phyloP scores from a whole-genome alignment of 2,329 filamentous ascomycete species.

The Lecanicillium sp. region DNA sequence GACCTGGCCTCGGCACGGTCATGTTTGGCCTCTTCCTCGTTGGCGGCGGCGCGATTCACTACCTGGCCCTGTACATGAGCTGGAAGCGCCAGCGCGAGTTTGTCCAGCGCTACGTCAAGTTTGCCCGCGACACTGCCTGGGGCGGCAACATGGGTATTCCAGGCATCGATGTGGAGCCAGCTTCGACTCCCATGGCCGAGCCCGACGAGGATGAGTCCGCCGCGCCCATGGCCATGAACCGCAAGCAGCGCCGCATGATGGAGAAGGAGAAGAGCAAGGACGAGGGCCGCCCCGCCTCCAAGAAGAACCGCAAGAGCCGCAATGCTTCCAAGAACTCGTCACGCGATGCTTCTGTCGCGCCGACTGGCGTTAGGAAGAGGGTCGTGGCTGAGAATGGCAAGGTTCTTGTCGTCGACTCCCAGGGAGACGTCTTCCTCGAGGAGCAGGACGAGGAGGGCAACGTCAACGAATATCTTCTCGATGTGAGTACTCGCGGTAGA shows the following conservation, averaged over 20 bases:
- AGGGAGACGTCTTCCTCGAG: constrained; percentile 92
- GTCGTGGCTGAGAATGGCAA: constrained; percentile 95
- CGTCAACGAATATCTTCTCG: constrained; percentile 74
- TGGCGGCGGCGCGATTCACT: constrained; percentile 80
- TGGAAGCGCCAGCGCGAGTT: constrained; percentile 91
- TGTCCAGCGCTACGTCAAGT: constrained; percentile 82
- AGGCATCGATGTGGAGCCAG: constrained; percentile 45
- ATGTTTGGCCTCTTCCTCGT: constrained; percentile 71
- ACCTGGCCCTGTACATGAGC: constrained; percentile 73
- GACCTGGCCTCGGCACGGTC: constrained; percentile 82
- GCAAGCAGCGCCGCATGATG: constrained; percentile 80
- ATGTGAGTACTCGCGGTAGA: constrained; percentile 50
- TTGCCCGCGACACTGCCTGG: constrained; percentile 84
- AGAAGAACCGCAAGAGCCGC: constrained; percentile 33
- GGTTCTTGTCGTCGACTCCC: constrained; percentile 82
- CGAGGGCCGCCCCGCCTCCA: constrained; percentile 46
- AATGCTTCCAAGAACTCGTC: constrained; percentile 21
- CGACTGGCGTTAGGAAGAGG: constrained; percentile 73
- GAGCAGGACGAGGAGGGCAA: constrained; percentile 83
- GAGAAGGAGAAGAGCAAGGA: constrained; percentile 75
- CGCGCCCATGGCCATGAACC: constrained; percentile 59
- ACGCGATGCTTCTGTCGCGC: constrained; percentile 46
- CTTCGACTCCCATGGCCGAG: constrained; percentile 35
- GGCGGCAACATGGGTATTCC: constrained; percentile 72
- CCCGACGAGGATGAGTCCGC: constrained; percentile 41